Evolutionary conservation across 331 rosid genomes (phyloP), one percentile per base, ranked within the genome.

Genomic region (Dryas integrifolia): DNA sequence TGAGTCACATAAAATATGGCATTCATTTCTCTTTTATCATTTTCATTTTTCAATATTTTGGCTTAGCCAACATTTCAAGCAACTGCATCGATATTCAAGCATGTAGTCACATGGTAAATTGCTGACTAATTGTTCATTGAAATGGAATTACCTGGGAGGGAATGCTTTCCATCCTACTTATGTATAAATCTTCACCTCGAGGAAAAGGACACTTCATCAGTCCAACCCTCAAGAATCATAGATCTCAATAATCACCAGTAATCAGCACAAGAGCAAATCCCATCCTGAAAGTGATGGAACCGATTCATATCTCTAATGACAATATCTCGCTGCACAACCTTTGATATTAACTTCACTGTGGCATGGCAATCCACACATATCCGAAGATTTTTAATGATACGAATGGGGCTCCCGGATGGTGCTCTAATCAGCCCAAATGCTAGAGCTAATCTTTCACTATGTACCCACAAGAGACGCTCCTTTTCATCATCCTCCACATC

Each of bases 321-420:
- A 56, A 86, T 86, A 53, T 76, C 77, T 26, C 86, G 77, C 58
- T 47, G 80, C 69, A 81, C 82, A 39, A 81, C 49, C 76, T 76
- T 74, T 5, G 88, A 83, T 46, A 86, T 76, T 60, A 81, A 70
- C 82, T 86, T 86, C 47, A 83, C 35, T 2, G 77, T 85, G 55
- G 84, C 77, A 76, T 86, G 86, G 75, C 88, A 86, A 69, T 86
- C 90, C 53, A 81, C 79, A 67, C 88, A 86, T 64, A 83, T 81
- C 10, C 90, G 82, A 9, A 83, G 86, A 60, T 79, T 86, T 63
- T 86, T 83, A 49, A 86, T 81, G 46, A 86, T 83, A 52, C 88
- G 82, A 72, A 86, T 81, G 6, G 78, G 77, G 70, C 86, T 62
- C 50, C 84, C 82, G 48, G 72, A 51, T 41, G 89, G 80, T 46